These are phyloP conservation scores for Fusarium napiforme DNA, from an alignment of 2,329 filamentous ascomycete genomes.

Conservation along the genomic window DNA sequence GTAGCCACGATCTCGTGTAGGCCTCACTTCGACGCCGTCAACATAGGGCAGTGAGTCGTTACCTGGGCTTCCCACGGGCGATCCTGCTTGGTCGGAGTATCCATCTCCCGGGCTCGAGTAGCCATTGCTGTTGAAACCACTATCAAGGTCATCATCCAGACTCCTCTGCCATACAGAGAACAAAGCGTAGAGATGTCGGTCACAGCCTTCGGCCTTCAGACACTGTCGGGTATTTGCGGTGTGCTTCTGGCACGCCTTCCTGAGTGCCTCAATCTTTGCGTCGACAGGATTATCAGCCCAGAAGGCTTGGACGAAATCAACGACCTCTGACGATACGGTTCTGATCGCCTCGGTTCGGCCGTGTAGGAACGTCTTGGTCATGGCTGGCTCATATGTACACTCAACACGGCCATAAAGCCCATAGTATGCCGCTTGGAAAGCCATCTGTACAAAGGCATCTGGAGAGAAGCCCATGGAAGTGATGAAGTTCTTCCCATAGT, in stretches of 20 bases:
- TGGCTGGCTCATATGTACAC: constrained; percentile 96
- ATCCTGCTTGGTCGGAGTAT: constrained; percentile 57
- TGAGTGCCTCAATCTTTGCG: constrained; percentile 86
- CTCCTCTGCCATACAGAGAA: constrained; percentile 95
- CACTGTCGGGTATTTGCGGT: constrained; percentile 83
- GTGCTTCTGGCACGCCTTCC: constrained; percentile 85
- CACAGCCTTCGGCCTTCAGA: constrained; percentile 89
- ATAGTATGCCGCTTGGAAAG: constrained; percentile 97
- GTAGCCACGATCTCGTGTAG: constrained; percentile 62
- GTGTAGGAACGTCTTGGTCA: constrained; percentile 95
- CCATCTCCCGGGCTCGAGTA: constrained; percentile 70
- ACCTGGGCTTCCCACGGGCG: constrained; percentile 64
- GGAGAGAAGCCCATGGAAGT: constrained; percentile 97
- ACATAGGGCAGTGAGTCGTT: constrained; percentile 58
- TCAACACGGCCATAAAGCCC: constrained; percentile 94
- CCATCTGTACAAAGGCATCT: constrained; percentile 98
- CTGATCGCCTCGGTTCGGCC: constrained; percentile 95
- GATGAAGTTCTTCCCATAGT: constrained; percentile 97
- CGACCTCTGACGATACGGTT: constrained; percentile 82
- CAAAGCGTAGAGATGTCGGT: constrained; percentile 92
- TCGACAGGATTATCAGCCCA: constrained; percentile 90
- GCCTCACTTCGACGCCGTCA: constrained; percentile 48
- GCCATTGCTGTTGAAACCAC: constrained; percentile 67
- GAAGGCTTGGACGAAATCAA: constrained; percentile 92
- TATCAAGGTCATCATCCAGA: constrained; percentile 73